Percentiles rank a stretch among this genome's conserved stretches.
Evolutionary conservation across 2,329 filamentous ascomycete genomes (phyloP).

Genomic region (Calonectria pteridis): DNA sequence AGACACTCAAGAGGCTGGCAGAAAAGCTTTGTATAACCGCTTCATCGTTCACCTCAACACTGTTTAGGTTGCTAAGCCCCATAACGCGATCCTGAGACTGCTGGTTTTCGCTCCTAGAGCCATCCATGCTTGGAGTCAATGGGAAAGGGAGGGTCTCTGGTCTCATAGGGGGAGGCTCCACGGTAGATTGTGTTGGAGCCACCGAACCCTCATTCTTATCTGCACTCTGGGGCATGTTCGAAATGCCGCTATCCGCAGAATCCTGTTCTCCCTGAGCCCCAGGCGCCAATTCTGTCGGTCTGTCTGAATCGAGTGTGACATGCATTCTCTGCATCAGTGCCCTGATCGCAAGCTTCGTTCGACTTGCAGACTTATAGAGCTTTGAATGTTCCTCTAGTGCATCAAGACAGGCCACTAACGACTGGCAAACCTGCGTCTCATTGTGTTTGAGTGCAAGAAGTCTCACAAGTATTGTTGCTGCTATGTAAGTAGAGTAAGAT

Average conservation of each 20-base stretch:
- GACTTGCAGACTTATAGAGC: neutral
- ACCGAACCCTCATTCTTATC: no score
- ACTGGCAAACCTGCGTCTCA: neutral
- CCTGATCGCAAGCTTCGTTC: neutral
- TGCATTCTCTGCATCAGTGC: conserved; percentile 1
- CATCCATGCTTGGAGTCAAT: neutral
- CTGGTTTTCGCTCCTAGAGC: no score
- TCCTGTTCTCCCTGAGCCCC: no score
- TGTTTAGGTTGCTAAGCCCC: rapidly evolving
- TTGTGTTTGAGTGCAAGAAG: neutral
- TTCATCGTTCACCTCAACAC: neutral
- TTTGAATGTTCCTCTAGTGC: neutral
- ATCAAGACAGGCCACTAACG: neutral
- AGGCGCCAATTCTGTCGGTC: neutral
- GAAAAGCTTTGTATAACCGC: conserved; percentile 3
- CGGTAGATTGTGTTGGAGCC: no score
- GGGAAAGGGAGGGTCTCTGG: neutral
- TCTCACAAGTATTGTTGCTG: neutral
- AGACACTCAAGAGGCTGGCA: neutral
- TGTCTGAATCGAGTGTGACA: neutral
- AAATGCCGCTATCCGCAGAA: neutral
- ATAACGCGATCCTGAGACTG: no score
- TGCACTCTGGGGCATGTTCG: no score
- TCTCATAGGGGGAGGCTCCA: neutral
- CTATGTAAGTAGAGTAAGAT: neutral